Percentiles rank a stretch among this genome's conserved stretches.
phyloP scores from a whole-genome alignment of 495 filamentous ascomycete genomes.

The Talaromyces nanjingensis region DNA sequence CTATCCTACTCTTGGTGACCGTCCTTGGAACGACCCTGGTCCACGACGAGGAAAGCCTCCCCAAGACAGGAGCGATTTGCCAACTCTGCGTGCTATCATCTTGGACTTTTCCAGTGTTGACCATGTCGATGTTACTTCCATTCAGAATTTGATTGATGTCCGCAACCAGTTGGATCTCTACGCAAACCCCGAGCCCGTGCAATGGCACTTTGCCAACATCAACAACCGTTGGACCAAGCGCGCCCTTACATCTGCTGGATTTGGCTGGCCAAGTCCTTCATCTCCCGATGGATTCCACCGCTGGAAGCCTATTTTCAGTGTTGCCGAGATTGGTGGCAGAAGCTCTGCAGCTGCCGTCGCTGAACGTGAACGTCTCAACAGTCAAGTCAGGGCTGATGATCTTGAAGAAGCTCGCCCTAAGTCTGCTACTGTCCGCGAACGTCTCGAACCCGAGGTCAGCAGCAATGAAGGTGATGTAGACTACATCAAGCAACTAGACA shows the following conservation, averaged over 20 bases:
- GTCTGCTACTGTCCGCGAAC: constrained; percentile 25
- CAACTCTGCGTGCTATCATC: constrained; percentile 85
- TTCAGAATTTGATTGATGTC: constrained; percentile 94
- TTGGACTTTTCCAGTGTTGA: constrained; percentile 95
- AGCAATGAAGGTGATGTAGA: constrained; percentile 14
- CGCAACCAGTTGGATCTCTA: constrained; percentile 95
- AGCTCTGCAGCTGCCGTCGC: constrained; percentile 60
- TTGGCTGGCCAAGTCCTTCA: constrained; percentile 67
- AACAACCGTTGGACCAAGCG: constrained; percentile 98
- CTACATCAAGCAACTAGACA: constrained; percentile 38
- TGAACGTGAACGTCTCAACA: constrained; percentile 42
- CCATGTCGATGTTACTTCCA: constrained; percentile 89
- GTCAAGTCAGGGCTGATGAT: constrained; percentile 22
- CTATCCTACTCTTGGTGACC: constrained; percentile 65
- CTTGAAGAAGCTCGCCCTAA: constrained; percentile 30
- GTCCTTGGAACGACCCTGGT: constrained; percentile 95
- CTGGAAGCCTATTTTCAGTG: constrained; percentile 95
- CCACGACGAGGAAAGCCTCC: constrained; percentile 52
- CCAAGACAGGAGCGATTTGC: constrained; percentile 46
- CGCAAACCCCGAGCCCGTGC: constrained; percentile 72
- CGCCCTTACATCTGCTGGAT: constrained; percentile 83
- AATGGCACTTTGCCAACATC: constrained; percentile 95
- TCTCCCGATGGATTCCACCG: constrained; percentile 54
- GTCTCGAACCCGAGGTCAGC: constrained; percentile 23
- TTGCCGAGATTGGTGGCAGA: constrained; percentile 77